A percentile compares a stretch with the other conserved stretches of the same genome.
Conservation (phyloP, 148 eudicot genomes). For the Polygonum maritimum region DNA sequence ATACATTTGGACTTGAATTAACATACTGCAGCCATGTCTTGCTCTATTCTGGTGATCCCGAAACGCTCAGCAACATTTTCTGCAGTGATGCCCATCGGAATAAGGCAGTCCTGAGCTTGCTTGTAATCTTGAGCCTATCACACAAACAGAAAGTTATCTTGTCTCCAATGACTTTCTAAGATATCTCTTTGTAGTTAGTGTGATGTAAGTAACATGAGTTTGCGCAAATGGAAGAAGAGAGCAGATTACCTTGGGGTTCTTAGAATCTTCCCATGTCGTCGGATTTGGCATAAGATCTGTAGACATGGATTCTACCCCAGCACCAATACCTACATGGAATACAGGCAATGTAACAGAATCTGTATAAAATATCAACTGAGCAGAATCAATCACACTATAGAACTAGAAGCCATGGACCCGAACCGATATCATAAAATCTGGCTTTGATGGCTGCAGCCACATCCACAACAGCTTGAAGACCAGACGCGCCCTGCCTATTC, state of each 20-base stretch:
- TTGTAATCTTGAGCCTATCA: slow-evolving; percentile 56
- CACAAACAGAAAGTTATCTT: background rate
- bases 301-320: slow-evolving; percentile 13
- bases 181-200: background rate
- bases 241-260: slow-evolving; percentile 3
- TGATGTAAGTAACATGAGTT: background rate
- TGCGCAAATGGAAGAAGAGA: background rate
- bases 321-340: slow-evolving; percentile 10
- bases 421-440: slow-evolving; percentile 78
- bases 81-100: slow-evolving; percentile 96
- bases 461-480: slow-evolving; percentile 85
- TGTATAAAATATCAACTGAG: background rate
- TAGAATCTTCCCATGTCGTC: background rate
- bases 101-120: slow-evolving; percentile 87
- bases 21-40: slow-evolving; percentile 97
- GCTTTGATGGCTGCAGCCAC: slow-evolving; percentile 63
- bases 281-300: background rate
- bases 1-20: background rate
- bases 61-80: slow-evolving; percentile 90
- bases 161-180: no score
- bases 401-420: background rate
- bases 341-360: background rate
- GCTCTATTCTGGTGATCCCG: slow-evolving; percentile 85
- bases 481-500: slow-evolving; percentile 82
- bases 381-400: background rate